These are phyloP conservation scores for Tanacetum coccineum DNA, from an alignment of 129 eudicot genomes.

Conservation along the genomic window DNA sequence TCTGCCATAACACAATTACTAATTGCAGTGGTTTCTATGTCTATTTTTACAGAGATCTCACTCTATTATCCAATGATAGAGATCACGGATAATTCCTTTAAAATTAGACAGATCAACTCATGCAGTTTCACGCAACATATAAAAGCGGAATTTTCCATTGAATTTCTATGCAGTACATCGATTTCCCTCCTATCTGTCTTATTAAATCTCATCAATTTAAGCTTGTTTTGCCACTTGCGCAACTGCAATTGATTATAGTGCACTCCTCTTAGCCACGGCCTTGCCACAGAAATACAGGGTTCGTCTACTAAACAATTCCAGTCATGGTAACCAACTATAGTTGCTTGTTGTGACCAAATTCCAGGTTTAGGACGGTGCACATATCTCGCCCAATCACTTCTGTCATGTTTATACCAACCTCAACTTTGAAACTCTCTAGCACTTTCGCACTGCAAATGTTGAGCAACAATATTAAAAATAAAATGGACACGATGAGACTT, in stretches of 20 bases:
- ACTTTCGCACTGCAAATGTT: conserved; percentile 36
- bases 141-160: conserved; percentile 43
- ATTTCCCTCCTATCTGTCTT: conserved; percentile 12
- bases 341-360: conserved; percentile 37
- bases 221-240: background rate
- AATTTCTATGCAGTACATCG: conserved; percentile 44
- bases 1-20: conserved; percentile 52
- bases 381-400: conserved; percentile 55
- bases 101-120: conserved; percentile 24
- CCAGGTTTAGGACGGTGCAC: conserved; percentile 58
- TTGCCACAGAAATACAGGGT: conserved; percentile 47
- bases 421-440: conserved; percentile 42
- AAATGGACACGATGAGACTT: too few species aligned
- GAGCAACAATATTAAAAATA: background rate
- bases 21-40: conserved; percentile 35
- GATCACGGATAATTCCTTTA: conserved; percentile 17
- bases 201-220: conserved; percentile 28
- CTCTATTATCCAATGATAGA: conserved; percentile 24
- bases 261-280: conserved; percentile 69
- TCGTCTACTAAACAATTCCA: conserved; percentile 52
- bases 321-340: background rate
- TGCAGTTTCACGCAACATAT: conserved; percentile 13
- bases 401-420: conserved; percentile 54
- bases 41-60: conserved; percentile 15
- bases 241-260: conserved; percentile 56